Evolutionary conservation across 352 stramenopile genomes (phyloP).

Genomic region (Salisapilia sapeloensis): DNA sequence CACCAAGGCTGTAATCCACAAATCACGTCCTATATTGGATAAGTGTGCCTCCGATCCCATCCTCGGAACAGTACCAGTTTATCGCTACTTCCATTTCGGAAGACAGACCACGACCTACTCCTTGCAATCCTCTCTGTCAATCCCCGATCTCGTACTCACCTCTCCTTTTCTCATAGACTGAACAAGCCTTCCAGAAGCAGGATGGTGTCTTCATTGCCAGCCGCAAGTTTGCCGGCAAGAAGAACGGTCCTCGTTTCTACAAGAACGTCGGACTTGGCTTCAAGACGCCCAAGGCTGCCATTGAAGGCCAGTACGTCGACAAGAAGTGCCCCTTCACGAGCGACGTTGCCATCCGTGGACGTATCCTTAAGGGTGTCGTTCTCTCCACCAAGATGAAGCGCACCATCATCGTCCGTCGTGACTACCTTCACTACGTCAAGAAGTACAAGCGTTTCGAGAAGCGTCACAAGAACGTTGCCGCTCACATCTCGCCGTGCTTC

Average conservation of each 20-base stretch:
- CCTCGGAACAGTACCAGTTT: no score
- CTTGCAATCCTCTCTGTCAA: no score
- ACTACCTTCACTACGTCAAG: slow-evolving; percentile 98
- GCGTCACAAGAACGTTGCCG: slow-evolving; percentile 98
- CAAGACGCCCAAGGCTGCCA: slow-evolving; percentile 95
- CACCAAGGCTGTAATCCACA: slow-evolving; percentile 74
- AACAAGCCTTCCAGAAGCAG: slow-evolving; percentile 99
- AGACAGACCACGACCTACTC: no score
- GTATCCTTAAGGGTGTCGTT: slow-evolving; percentile 96
- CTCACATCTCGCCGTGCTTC: slow-evolving; percentile 96
- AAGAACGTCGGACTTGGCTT: slow-evolving; percentile 97
- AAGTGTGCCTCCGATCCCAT: not conserved
- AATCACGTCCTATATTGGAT: not conserved
- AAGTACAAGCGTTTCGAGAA: slow-evolving; percentile 99
- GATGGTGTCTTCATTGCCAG: slow-evolving; percentile 96
- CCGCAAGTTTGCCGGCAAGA: slow-evolving; percentile 88
- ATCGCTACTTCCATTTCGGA: no score
- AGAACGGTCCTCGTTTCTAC: slow-evolving; percentile 91
- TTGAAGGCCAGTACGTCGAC: slow-evolving; percentile 94
- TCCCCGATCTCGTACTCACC: slow-evolving; percentile 3
- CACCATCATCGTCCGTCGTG: slow-evolving; percentile 97
- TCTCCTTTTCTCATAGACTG: slow-evolving; percentile 51
- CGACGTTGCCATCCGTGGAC: slow-evolving; percentile 98
- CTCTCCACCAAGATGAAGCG: slow-evolving; percentile 99
- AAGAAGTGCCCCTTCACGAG: slow-evolving; percentile 99